Base-by-base conservation (phyloP, 1,284 basidiomycete species). In the Phellopilus nigrolimitatus region DNA sequence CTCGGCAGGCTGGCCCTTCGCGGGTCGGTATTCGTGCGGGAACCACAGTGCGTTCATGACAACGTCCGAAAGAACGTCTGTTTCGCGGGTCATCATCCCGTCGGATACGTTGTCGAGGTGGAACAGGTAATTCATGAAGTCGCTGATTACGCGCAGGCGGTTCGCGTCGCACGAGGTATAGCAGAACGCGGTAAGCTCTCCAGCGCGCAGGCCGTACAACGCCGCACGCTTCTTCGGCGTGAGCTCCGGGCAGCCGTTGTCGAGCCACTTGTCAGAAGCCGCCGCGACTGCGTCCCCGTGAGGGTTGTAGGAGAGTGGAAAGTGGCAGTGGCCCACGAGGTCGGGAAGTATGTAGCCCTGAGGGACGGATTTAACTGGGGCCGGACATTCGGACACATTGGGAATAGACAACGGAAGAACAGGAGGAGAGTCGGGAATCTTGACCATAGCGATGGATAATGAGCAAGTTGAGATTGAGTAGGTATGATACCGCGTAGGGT, bases 141-240 rank as follows among this genome's bases (percentile, higher is more conserved):
- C 69, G 57, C 64, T 65, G 38, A 81, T 73, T 55, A 84, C 75
- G 28, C 82, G 80, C 39, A 87, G 75, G 51, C 75, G 78, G 49
- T 74, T 72, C 36, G 71, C 62, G 15, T 75, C 64, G 28, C 77
- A 70, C 28, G 72, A 70, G 39, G 79, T 72, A 62, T 85, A 87
- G 63, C 79, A 83, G 61, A 71, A 75, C 1, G 82, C 80, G 17
- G 83, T 79, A 55, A 87, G 76, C 59, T 81, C 76, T 45, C 84
- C 84, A 13, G 80, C 81, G 57, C 80, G 76, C 39, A 85, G 68
- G 15, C 79, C 79, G 56, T 73, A 71, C 44, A 85, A 69, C 4
- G 75, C 77, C 33, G 66, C 64, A 45, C 74, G 67, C 49, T 73
- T 73, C 55, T 76, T 75, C 36, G 73, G 64, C 19, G 72, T 72